These are phyloP conservation scores for Verruconis gallopava DNA, from an alignment of 2,329 filamentous ascomycete species.

Conservation along the genomic window DNA sequence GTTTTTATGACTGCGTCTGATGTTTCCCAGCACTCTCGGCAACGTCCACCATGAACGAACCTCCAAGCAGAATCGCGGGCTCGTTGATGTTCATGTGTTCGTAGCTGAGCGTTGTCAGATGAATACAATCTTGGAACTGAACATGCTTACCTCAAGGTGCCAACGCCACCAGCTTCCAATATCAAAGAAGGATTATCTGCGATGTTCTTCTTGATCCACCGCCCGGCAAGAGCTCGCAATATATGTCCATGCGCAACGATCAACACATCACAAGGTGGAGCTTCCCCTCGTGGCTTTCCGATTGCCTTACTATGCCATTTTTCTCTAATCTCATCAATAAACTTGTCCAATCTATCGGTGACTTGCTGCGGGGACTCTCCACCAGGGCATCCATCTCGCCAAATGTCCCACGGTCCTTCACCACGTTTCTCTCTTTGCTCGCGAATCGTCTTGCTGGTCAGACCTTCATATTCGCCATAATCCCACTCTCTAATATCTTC, in stretches of 20 bases:
- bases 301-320: slow-evolving; percentile 21
- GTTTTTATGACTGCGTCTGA: too few relatives aligned
- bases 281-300: slow-evolving; percentile 22
- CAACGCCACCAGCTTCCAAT: slow-evolving; percentile 73
- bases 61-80: slow-evolving; percentile 66
- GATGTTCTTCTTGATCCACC: slow-evolving; percentile 61
- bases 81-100: slow-evolving; percentile 68
- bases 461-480: slow-evolving; percentile 50
- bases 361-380: slow-evolving; percentile 69
- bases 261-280: slow-evolving; percentile 48
- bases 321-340: slow-evolving; percentile 59
- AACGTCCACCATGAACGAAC: slow-evolving; percentile 40
- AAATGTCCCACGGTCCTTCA: slow-evolving; percentile 65
- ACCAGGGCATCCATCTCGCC: slow-evolving; percentile 70
- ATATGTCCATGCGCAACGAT: slow-evolving; percentile 80
- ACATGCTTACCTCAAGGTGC: slow-evolving; percentile 55
- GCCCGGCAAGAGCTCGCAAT: slow-evolving; percentile 69
- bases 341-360: slow-evolving; percentile 52
- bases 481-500: slow-evolving; percentile 46
- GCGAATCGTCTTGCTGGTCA: slow-evolving; percentile 39
- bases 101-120: slow-evolving; percentile 40
- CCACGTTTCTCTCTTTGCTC: slow-evolving; percentile 34
- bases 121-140: neutral
- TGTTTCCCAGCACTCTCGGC: slow-evolving; percentile 3
- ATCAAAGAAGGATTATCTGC: slow-evolving; percentile 59